Percentiles rank a stretch among this genome's conserved stretches.
Evolutionary conservation across 2,329 filamentous ascomycete species (phyloP).

Genomic region (Hymenoscyphus fraxineus): DNA sequence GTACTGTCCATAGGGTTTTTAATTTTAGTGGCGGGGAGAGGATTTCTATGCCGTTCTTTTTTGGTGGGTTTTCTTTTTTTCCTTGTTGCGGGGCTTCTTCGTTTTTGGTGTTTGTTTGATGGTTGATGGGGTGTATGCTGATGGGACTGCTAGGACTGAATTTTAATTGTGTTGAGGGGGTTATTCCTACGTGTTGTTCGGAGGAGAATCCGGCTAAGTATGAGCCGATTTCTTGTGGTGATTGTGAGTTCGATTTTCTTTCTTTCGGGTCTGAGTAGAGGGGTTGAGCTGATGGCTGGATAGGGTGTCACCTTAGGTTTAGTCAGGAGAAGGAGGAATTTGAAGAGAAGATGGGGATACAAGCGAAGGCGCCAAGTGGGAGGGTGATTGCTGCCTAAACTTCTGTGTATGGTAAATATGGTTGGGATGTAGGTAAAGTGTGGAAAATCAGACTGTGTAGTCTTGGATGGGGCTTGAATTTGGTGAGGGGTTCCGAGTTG

Average conservation of each 20-base stretch:
- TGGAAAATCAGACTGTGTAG: neutral
- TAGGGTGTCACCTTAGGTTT: constrained; percentile 34
- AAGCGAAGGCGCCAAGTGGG: constrained; percentile 29
- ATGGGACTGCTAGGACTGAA: constrained; percentile 40
- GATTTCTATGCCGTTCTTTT: constrained; percentile 55
- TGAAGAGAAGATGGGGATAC: constrained; percentile 22
- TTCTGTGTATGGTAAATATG: neutral
- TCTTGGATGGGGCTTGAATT: neutral
- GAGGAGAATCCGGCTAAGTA: constrained; percentile 46
- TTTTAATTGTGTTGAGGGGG: constrained; percentile 47
- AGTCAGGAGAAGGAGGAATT: constrained; percentile 28
- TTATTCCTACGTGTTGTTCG: constrained; percentile 46
- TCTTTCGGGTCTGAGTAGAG: neutral
- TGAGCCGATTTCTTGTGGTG: constrained; percentile 48
- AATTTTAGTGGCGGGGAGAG: constrained; percentile 41
- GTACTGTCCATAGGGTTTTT: constrained; percentile 49
- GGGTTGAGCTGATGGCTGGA: neutral
- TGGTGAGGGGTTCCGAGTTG: no score
- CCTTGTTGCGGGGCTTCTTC: no score
- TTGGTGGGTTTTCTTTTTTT: constrained; percentile 37
- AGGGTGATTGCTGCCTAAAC: constrained; percentile 25
- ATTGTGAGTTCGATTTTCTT: constrained; percentile 34
- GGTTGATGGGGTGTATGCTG: constrained; percentile 2
- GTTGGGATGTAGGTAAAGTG: neutral
- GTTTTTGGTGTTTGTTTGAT: no score